phyloP scores from a whole-genome alignment of 1,284 basidiomycete genomes.

The Cryptococcus sp. region DNA sequence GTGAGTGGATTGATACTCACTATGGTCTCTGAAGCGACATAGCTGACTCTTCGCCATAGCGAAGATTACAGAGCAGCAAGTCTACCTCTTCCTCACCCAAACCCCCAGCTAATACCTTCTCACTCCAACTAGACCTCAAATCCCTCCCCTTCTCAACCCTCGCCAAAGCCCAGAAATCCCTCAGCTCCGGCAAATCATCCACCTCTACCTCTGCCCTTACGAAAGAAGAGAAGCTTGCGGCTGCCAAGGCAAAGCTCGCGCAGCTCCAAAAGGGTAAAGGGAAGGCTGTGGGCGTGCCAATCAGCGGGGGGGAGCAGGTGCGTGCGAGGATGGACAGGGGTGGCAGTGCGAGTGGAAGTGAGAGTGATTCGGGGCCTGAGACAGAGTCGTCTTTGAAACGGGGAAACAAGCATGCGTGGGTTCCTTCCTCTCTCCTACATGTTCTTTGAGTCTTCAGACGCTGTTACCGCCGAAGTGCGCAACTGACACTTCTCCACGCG shows the following conservation, averaged over 20 bases:
- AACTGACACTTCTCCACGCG: neutral
- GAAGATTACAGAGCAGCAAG: conserved; percentile 22
- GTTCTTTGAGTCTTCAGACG: too few relatives aligned
- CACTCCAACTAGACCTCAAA: conserved; percentile 15
- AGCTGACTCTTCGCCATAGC: conserved; percentile 6
- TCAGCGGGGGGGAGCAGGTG: conserved; percentile 17
- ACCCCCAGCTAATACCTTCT: neutral
- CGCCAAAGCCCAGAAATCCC: conserved; percentile 29
- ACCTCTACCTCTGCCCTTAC: conserved; percentile 3
- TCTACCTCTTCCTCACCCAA: neutral
- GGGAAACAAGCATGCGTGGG: conserved; percentile 83
- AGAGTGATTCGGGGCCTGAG: conserved; percentile 24
- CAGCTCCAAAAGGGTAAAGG: conserved; percentile 43
- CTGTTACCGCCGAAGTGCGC: too few relatives aligned
- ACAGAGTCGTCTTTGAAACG: conserved; percentile 40
- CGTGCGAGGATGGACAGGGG: neutral
- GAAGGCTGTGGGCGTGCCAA: conserved; percentile 24
- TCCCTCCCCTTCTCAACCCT: conserved; percentile 28
- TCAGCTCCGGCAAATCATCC: conserved; percentile 15
- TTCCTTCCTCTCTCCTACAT: too few relatives aligned
- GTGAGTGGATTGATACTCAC: conserved; percentile 14
- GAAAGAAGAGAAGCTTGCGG: conserved; percentile 25
- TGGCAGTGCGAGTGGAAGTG: conserved; percentile 15
- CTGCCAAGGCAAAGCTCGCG: conserved; percentile 38
- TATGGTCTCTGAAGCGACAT: conserved; percentile 17